These are phyloP conservation scores for Cyclotella atomus DNA, from an alignment of 108 stramenopile genomes.

Conservation along the genomic window DNA sequence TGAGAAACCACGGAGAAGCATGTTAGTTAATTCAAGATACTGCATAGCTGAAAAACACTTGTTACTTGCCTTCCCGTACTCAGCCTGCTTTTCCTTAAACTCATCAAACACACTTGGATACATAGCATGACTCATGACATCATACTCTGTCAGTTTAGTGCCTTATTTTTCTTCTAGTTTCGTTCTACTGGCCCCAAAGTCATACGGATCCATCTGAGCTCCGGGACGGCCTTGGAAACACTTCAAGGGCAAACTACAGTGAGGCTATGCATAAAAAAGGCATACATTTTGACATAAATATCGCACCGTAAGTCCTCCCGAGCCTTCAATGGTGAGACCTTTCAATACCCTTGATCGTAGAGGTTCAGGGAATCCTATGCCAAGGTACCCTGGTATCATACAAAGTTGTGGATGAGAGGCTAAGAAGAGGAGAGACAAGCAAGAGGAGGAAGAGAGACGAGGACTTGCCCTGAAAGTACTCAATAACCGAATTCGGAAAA, in stretches of 20 bases:
- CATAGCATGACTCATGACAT: slow-evolving; percentile 91
- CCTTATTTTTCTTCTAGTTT: slow-evolving; percentile 84
- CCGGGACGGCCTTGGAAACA: slow-evolving; percentile 93
- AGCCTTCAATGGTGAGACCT: slow-evolving; percentile 65
- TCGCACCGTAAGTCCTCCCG: no score
- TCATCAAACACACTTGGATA: slow-evolving; percentile 94
- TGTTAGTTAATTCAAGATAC: neutral
- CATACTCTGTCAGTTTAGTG: slow-evolving; percentile 66
- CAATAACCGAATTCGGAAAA: slow-evolving; percentile 93
- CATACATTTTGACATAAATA: no score
- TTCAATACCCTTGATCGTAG: slow-evolving; percentile 36
- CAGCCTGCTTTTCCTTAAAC: slow-evolving; percentile 62
- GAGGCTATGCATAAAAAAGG: no score
- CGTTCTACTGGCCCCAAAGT: slow-evolving; percentile 72
- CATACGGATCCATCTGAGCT: slow-evolving; percentile 84
- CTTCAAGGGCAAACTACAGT: no score
- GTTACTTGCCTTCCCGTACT: slow-evolving; percentile 68
- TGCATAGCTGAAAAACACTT: neutral
- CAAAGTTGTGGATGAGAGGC: no score
- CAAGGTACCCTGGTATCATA: slow-evolving; percentile 52
- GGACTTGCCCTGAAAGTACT: slow-evolving; percentile 92
- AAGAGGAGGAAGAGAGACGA: no score
- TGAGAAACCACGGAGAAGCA: neutral
- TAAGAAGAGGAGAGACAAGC: no score
- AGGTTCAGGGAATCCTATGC: slow-evolving; percentile 97